Percentiles rank a stretch among this genome's conserved stretches.
These are phyloP conservation scores for Epichloe sibirici DNA, from an alignment of 2,329 filamentous ascomycete genomes.

Conservation along the genomic window DNA sequence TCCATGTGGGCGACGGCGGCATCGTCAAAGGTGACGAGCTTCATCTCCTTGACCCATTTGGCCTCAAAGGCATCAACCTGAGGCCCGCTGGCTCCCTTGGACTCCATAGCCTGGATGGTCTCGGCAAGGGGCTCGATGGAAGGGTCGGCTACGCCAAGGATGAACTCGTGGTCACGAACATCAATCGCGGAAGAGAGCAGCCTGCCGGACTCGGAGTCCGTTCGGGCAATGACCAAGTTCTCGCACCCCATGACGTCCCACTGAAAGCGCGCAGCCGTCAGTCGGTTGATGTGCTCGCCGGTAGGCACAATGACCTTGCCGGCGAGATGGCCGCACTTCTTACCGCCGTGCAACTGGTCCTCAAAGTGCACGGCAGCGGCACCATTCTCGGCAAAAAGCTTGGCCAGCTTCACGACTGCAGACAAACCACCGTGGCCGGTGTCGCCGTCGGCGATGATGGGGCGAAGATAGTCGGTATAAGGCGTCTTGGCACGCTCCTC, in stretches of 20 bases:
- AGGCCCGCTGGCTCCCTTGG: conserved; percentile 57
- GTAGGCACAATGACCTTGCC: conserved; percentile 92
- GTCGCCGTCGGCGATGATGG: conserved; percentile 92
- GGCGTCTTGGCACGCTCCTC: conserved; percentile 64
- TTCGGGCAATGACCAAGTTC: conserved; percentile 88
- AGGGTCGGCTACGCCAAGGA: conserved; percentile 69
- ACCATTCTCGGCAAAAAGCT: conserved; percentile 94
- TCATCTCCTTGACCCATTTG: conserved; percentile 75
- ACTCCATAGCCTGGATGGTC: conserved; percentile 81
- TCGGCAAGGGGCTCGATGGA: conserved; percentile 74
- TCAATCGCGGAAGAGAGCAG: conserved; percentile 86
- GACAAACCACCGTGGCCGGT: conserved; percentile 90
- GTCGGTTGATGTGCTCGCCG: conserved; percentile 90
- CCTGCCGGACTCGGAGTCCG: conserved; percentile 88
- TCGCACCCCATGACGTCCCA: conserved; percentile 98
- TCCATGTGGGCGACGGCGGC: conserved; percentile 67
- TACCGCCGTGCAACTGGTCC: conserved; percentile 93
- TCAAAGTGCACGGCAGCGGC: conserved; percentile 96
- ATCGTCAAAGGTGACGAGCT: conserved; percentile 84
- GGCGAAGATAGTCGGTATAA: conserved; percentile 84
- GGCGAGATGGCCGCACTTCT: conserved; percentile 94
- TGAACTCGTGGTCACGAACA: conserved; percentile 91
- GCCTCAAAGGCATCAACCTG: conserved; percentile 84
- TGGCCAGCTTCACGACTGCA: conserved; percentile 88
- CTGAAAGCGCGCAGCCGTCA: conserved; percentile 85